A percentile compares a stretch with the other conserved stretches of the same genome.
These are phyloP conservation scores for Emergomyces orientalis DNA, from an alignment of 2,329 filamentous ascomycete genomes.

Conservation along the genomic window DNA sequence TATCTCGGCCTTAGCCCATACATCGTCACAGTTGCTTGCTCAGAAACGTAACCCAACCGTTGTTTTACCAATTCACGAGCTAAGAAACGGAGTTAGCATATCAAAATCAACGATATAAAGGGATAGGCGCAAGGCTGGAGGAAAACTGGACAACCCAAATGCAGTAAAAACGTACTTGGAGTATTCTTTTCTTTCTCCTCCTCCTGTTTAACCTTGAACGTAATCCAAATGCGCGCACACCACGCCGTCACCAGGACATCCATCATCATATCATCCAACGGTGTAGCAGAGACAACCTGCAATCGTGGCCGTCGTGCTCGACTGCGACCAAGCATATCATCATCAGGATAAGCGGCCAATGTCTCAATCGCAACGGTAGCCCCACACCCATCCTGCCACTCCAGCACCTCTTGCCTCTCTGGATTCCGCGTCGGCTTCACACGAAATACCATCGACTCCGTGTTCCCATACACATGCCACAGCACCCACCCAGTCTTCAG, in stretches of 20 bases:
- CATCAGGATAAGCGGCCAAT: conserved; percentile 4
- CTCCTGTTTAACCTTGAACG: conserved; percentile 9
- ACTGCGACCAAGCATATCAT: background rate
- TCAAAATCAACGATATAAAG: background rate
- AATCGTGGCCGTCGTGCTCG: conserved; percentile 6
- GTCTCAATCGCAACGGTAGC: conserved; percentile 14
- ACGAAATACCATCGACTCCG: conserved; percentile 11
- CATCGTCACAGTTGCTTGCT: background rate
- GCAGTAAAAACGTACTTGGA: conserved; percentile 1
- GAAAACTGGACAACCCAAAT: background rate
- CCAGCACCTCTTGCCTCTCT: conserved; percentile 8
- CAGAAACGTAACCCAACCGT: background rate
- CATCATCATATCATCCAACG: conserved; percentile 13
- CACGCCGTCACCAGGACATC: conserved; percentile 15
- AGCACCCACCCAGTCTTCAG: conserved; percentile 14
- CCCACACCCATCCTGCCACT: conserved; percentile 14
- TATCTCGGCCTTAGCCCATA: background rate
- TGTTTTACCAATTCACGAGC: background rate
- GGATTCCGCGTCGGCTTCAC: conserved; percentile 12
- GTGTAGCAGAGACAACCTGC: conserved; percentile 12
- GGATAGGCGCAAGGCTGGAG: background rate
- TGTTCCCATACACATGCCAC: conserved; percentile 5
- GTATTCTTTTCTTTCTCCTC: conserved; percentile 3
- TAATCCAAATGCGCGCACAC: conserved; percentile 17
- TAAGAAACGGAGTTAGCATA: background rate